These are phyloP conservation scores for Cenchrus fungigraminus DNA, from an alignment of 176 grass and related monocot genomes.

Conservation along the genomic window DNA sequence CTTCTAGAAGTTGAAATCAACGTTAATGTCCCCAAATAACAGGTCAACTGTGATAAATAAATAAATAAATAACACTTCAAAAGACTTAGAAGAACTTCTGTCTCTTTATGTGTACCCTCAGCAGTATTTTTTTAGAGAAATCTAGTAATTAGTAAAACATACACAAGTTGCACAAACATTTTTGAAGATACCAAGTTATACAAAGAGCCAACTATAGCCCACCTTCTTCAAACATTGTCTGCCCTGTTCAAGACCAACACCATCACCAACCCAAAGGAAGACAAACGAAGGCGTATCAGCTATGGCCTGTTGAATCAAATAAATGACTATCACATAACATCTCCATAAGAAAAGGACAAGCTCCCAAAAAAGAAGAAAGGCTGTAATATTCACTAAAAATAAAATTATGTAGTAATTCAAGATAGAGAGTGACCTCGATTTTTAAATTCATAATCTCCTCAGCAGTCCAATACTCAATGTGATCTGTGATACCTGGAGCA, in stretches of 20 bases:
- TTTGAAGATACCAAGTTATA: neutral
- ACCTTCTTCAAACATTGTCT: slow-evolving; percentile 83
- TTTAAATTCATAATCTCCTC: slow-evolving; percentile 94
- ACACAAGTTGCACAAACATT: slow-evolving; percentile 3
- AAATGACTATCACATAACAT: slow-evolving; percentile 3
- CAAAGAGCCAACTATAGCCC: neutral
- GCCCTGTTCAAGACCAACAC: slow-evolving; percentile 78
- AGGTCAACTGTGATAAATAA: neutral
- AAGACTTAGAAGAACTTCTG: neutral
- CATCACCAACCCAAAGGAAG: slow-evolving; percentile 93
- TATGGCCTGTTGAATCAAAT: slow-evolving; percentile 60
- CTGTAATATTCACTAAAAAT: neutral
- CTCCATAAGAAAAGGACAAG: slow-evolving; percentile 22
- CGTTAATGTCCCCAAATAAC: neutral
- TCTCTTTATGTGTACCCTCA: neutral
- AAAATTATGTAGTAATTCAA: slow-evolving; percentile 22
- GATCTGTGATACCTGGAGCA: slow-evolving; percentile 89
- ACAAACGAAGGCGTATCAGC: slow-evolving; percentile 87
- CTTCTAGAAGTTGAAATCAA: neutral
- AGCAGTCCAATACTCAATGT: slow-evolving; percentile 84
- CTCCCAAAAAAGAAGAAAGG: neutral
- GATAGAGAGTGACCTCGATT: slow-evolving; percentile 75
- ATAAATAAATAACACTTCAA: neutral
- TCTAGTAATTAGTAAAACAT: neutral
- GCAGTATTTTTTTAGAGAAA: neutral